Evolutionary conservation across 768 basidiomycete species (phyloP).

Genomic region (Phanerochaete sordida): DNA sequence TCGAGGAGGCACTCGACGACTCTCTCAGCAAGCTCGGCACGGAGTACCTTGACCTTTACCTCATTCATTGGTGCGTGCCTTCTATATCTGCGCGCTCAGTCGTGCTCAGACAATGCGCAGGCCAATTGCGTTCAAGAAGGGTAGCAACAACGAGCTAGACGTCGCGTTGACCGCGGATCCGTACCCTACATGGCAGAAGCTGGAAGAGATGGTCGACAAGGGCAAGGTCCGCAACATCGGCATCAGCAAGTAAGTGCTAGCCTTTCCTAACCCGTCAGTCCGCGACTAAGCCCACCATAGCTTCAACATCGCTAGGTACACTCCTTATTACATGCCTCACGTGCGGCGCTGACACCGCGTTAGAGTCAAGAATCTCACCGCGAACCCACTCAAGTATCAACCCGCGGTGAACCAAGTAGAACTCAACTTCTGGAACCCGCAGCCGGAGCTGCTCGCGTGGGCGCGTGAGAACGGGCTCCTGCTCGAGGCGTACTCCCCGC

Average conservation of each 20-base stretch:
- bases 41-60: constrained; percentile 75
- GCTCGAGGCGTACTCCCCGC: constrained; percentile 74
- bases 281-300: constrained; percentile 24
- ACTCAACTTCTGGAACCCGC: constrained; percentile 73
- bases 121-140: constrained; percentile 67
- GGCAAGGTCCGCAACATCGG: constrained; percentile 81
- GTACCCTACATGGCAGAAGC: constrained; percentile 76
- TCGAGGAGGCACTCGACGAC: constrained; percentile 65
- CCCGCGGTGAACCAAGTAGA: constrained; percentile 81
- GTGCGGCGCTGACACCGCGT: background rate
- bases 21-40: constrained; percentile 57
- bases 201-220: constrained; percentile 73
- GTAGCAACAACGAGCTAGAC: constrained; percentile 42
- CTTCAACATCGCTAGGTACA: constrained; percentile 56
- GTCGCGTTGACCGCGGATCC: constrained; percentile 61
- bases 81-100: background rate
- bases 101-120: constrained; percentile 26
- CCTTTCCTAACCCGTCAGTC: background rate
- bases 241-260: constrained; percentile 63
- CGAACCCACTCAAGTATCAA: constrained; percentile 54
- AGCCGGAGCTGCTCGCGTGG: constrained; percentile 77
- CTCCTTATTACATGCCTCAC: background rate
- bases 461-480: constrained; percentile 60
- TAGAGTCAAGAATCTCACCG: constrained; percentile 59
- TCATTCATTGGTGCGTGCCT: constrained; percentile 67